Base-by-base conservation (phyloP, 805 yeast genomes). In the Candida taoyuanica region DNA sequence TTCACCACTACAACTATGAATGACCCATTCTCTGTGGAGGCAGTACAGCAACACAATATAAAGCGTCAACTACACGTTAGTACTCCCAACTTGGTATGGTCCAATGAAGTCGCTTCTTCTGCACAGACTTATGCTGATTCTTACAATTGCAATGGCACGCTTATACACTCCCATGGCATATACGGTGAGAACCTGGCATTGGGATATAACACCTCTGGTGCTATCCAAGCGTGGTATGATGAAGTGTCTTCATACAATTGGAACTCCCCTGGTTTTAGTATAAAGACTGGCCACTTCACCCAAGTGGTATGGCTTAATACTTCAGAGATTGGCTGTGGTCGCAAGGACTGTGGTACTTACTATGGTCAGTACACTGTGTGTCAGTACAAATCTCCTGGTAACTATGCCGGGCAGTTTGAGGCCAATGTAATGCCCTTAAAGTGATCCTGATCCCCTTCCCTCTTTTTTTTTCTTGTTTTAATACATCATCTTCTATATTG, bases 131-230 rank as follows among this genome's bases (percentile, higher is more conserved):
- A 71, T 51, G 85, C 87, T 17, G 67, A 65, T 32, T 42, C 55
- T 14, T 79, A 80, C 59, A 63, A 68, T 29, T 83, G 86, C 58
- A 64, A 68, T 48, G 78, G 80, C 17, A 58, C 60, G 14, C 63
- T 85, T 42, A 62, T 64, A 16, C 95, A 85, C 60, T 79, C 89
- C 2, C 67, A 70, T 13, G 12, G 13, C 28, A 34, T 71, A 14
- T 79, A 77, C 58, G 95, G 95, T 39, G 94, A 85, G 58, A 85
- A 85, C 63, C 67, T 85, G 42, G 94, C 93, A n/a, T 68, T 77
- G 28, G 95, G 95, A 19, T 81, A 70, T 58, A 50, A 68, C 55
- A 51, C 63, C 34, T 60, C 75, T 4, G 80, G 73, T 3, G 84
- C 86, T 3, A 78, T 81, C 11, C 68, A 69, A 20, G 89, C 85